Evolutionary conservation across 768 basidiomycete species (phyloP).

Genomic region (Suillus paluster): DNA sequence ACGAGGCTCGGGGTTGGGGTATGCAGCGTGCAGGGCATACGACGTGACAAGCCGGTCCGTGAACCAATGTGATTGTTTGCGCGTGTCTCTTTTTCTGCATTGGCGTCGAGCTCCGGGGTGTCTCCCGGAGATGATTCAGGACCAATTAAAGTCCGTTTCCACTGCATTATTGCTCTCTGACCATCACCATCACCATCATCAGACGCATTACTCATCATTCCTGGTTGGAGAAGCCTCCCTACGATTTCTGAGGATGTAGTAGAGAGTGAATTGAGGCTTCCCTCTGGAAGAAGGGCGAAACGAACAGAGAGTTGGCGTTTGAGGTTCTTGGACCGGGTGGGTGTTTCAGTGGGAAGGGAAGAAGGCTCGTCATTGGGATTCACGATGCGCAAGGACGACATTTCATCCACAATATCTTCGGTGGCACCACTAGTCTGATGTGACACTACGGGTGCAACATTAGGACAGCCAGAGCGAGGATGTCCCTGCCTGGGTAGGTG

Average conservation of each 20-base stretch:
- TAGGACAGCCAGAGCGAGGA: conserved; percentile 66
- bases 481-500: conserved; percentile 58
- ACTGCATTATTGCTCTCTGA: conserved; percentile 26
- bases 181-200: conserved; percentile 33
- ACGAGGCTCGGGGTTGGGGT: conserved; percentile 48
- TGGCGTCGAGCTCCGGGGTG: conserved; percentile 39
- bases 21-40: conserved; percentile 61
- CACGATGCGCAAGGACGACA: conserved; percentile 52
- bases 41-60: conserved; percentile 31
- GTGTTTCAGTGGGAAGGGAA: conserved; percentile 7
- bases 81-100: conserved; percentile 6
- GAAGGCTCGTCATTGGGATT: conserved; percentile 24
- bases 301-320: conserved; percentile 34
- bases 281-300: conserved; percentile 36
- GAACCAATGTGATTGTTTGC: neutral
- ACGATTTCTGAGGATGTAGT: conserved; percentile 51
- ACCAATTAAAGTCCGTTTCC: conserved; percentile 39
- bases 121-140: conserved; percentile 33
- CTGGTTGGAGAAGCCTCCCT: conserved; percentile 49
- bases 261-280: conserved; percentile 56
- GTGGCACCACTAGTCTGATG: conserved; percentile 16
- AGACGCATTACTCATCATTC: conserved; percentile 35
- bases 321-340: conserved; percentile 10
- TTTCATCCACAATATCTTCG: conserved; percentile 43
- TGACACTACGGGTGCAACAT: conserved; percentile 35